Evolutionary conservation across 2,329 filamentous ascomycete genomes (phyloP).

Genomic region (Penicillium psychrosexuale): DNA sequence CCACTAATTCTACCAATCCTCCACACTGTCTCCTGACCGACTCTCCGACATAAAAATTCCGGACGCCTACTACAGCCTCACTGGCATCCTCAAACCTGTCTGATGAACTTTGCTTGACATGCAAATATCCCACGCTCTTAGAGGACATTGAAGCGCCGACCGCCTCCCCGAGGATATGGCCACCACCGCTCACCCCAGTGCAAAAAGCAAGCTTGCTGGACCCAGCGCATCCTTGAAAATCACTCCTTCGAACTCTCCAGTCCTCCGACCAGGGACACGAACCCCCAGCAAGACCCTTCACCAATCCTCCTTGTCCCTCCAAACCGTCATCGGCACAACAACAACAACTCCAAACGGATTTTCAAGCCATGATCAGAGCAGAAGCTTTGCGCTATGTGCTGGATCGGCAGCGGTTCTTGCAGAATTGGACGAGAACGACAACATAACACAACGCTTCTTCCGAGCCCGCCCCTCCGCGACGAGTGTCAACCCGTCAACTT

Average conservation of each 20-base stretch:
- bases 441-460: slow-evolving; percentile 78
- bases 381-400: slow-evolving; percentile 81
- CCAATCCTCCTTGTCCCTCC: slow-evolving; percentile 62
- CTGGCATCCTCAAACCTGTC: background rate
- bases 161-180: slow-evolving; percentile 35
- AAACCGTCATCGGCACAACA: slow-evolving; percentile 87
- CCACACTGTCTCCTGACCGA: slow-evolving; percentile 6
- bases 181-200: slow-evolving; percentile 30
- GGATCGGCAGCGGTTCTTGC: slow-evolving; percentile 92
- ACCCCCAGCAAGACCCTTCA: slow-evolving; percentile 56
- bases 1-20: slow-evolving; percentile 4
- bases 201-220: slow-evolving; percentile 37
- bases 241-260: slow-evolving; percentile 75
- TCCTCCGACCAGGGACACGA: slow-evolving; percentile 59
- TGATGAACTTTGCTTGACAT: slow-evolving; percentile 33
- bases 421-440: slow-evolving; percentile 64
- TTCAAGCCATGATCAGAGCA: slow-evolving; percentile 68
- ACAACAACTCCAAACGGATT: slow-evolving; percentile 82
- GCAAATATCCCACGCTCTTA: slow-evolving; percentile 22
- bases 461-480: slow-evolving; percentile 71
- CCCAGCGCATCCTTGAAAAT: slow-evolving; percentile 53
- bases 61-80: background rate
- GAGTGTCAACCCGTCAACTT: slow-evolving; percentile 61
- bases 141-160: slow-evolving; percentile 30
- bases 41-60: background rate